Evolutionary conservation across 1,139 yeast genomes (phyloP).

Genomic region (Yamadazyma epiphylla): DNA sequence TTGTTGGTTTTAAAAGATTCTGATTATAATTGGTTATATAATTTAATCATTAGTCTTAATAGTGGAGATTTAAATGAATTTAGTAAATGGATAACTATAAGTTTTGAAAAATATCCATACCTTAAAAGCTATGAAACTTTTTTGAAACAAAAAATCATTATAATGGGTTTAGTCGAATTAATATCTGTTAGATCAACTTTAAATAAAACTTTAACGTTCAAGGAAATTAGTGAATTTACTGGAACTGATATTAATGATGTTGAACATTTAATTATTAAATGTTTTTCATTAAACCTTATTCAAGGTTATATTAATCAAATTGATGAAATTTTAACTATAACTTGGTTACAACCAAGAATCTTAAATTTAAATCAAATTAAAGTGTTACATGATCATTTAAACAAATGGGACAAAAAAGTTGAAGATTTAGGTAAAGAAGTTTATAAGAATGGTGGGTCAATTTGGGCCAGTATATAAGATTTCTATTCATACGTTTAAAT

Average conservation of each 20-base stretch:
- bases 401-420: slow-evolving; percentile 76
- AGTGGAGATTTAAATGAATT: slow-evolving; percentile 71
- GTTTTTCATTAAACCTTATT: slow-evolving; percentile 77
- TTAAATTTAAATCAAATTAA: slow-evolving; percentile 78
- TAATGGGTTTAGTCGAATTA: slow-evolving; percentile 87
- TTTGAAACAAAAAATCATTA: slow-evolving; percentile 83
- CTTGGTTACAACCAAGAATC: slow-evolving; percentile 96
- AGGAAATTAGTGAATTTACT: slow-evolving; percentile 68
- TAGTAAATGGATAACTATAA: slow-evolving; percentile 42
- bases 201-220: slow-evolving; percentile 68
- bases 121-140: slow-evolving; percentile 61
- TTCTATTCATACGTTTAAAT: slow-evolving; percentile 9
- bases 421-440: slow-evolving; percentile 53
- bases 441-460: slow-evolving; percentile 32
- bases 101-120: slow-evolving; percentile 49
- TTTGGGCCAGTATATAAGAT: slow-evolving; percentile 30
- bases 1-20: slow-evolving; percentile 40
- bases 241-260: slow-evolving; percentile 71
- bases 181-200: slow-evolving; percentile 77
- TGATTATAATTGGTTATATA: slow-evolving; percentile 65
- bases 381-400: slow-evolving; percentile 69
- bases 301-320: slow-evolving; percentile 90
- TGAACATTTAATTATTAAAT: slow-evolving; percentile 88
- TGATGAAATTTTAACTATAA: slow-evolving; percentile 67
- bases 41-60: slow-evolving; percentile 67